phyloP scores from a whole-genome alignment of 805 yeast genomes.

The Pichia phayaonensis region DNA sequence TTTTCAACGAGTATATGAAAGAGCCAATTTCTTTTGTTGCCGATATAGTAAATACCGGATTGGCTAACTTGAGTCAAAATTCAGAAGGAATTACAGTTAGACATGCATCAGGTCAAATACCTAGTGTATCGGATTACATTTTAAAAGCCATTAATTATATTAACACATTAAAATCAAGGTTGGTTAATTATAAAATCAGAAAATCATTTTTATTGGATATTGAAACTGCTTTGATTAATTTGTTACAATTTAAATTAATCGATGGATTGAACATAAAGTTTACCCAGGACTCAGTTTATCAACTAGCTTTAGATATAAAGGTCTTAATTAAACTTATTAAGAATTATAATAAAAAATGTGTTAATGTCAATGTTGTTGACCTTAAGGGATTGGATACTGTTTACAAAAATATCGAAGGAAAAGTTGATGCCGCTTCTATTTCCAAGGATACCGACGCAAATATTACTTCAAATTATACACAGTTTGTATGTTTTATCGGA shows the following conservation, averaged over 20 bases:
- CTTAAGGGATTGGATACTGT: conserved; percentile 16
- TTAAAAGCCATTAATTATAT: conserved; percentile 20
- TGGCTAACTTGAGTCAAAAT: conserved; percentile 16
- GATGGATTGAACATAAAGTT: conserved; percentile 16
- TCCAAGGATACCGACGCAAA: conserved; percentile 16
- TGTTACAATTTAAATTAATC: conserved; percentile 18
- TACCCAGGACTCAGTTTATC: conserved; percentile 19
- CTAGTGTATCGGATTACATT: conserved; percentile 18
- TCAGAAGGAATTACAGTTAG: conserved; percentile 22
- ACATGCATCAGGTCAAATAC: conserved; percentile 29
- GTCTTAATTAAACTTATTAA: conserved; percentile 18
- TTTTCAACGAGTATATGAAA: conserved; percentile 47
- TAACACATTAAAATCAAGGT: conserved; percentile 22
- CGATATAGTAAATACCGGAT: conserved; percentile 34
- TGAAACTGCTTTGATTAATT: conserved; percentile 17
- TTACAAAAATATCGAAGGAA: conserved; percentile 15
- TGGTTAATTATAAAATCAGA: conserved; percentile 16
- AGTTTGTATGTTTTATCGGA: conserved; percentile 21
- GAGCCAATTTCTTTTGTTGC: conserved; percentile 38
- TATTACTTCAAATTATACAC: conserved; percentile 19
- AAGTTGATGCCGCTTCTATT: conserved; percentile 12
- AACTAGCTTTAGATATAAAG: conserved; percentile 20
- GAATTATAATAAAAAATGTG: conserved; percentile 14
- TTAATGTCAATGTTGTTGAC: conserved; percentile 12
- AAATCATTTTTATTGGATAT: conserved; percentile 15